phyloP scores from a whole-genome alignment of 768 basidiomycete genomes.

The Pholiota microspora region DNA sequence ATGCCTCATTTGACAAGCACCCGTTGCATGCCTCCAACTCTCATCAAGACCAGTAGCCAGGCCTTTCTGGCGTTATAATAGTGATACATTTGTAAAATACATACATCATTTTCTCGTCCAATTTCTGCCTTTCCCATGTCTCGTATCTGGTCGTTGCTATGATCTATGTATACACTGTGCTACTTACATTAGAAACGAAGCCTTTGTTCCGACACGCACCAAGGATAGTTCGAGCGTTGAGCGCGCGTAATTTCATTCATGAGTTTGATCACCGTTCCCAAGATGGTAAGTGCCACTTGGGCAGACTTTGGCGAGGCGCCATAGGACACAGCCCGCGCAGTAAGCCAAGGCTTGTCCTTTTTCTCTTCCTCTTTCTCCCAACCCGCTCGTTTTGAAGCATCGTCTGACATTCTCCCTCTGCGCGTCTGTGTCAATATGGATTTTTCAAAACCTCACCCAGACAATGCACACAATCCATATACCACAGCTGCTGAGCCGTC shows the following conservation, averaged over 20 bases:
- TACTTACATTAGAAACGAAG: background rate
- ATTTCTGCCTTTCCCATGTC: background rate
- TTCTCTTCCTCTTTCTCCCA: background rate
- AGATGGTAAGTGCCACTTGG: background rate
- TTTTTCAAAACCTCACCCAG: background rate
- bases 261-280: background rate
- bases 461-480: conserved; percentile 5
- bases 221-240: too few relatives aligned
- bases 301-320: background rate
- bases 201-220: background rate
- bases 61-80: background rate
- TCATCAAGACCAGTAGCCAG: conserved; percentile 10
- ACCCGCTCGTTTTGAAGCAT: background rate
- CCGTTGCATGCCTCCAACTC: conserved; percentile 4
- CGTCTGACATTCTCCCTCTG: too few relatives aligned
- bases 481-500: conserved; percentile 3
- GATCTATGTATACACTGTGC: background rate
- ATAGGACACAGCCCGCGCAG: background rate
- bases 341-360: background rate
- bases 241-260: background rate
- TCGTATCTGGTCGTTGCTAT: background rate
- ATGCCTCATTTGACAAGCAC: conserved; percentile 20
- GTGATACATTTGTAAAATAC: conserved; percentile 6
- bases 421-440: background rate
- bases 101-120: background rate